Conservation (phyloP, 805 yeast species). For the Ogataea siamensis region DNA sequence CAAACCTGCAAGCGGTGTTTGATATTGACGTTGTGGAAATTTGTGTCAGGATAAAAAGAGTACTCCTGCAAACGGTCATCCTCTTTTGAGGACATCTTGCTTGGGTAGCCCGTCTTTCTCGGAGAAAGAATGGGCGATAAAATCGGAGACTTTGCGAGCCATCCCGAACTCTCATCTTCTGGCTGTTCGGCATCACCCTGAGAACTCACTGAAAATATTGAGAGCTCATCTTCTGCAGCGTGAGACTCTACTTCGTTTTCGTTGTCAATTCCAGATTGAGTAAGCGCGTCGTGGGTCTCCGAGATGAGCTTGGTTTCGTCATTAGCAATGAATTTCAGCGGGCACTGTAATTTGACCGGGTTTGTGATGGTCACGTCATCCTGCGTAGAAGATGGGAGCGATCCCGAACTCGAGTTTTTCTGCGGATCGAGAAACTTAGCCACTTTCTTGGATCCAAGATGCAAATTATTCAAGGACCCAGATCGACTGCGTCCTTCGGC, state of each 20-base stretch:
- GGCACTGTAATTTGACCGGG: constrained; percentile 38
- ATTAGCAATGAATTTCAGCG: constrained; percentile 32
- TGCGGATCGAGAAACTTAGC: constrained; percentile 23
- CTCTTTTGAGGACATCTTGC: constrained; percentile 16
- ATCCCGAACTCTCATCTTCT: constrained; percentile 19
- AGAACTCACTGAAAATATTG: constrained; percentile 30
- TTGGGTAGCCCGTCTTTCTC: constrained; percentile 14
- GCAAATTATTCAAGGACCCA: constrained; percentile 16
- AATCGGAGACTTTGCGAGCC: constrained; percentile 25
- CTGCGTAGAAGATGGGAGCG: constrained; percentile 3
- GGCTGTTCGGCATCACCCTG: constrained; percentile 18
- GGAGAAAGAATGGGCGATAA: constrained; percentile 21
- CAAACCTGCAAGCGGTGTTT: constrained; percentile 70
- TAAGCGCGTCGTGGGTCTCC: constrained; percentile 26
- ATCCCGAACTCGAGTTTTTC: constrained; percentile 4
- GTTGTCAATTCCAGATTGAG: constrained; percentile 24
- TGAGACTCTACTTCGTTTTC: constrained; percentile 22
- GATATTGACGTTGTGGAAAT: constrained; percentile 59
- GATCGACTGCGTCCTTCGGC: constrained; percentile 20
- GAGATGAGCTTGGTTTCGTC: constrained; percentile 31
- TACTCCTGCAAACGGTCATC: constrained; percentile 20
- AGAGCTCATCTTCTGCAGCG: constrained; percentile 22
- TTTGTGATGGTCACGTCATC: constrained; percentile 35
- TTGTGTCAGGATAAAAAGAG: constrained; percentile 58
- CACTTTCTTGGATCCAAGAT: constrained; percentile 17